These are phyloP conservation scores for Botrytis galanthina DNA, from an alignment of 2,329 filamentous ascomycete species.

Conservation along the genomic window DNA sequence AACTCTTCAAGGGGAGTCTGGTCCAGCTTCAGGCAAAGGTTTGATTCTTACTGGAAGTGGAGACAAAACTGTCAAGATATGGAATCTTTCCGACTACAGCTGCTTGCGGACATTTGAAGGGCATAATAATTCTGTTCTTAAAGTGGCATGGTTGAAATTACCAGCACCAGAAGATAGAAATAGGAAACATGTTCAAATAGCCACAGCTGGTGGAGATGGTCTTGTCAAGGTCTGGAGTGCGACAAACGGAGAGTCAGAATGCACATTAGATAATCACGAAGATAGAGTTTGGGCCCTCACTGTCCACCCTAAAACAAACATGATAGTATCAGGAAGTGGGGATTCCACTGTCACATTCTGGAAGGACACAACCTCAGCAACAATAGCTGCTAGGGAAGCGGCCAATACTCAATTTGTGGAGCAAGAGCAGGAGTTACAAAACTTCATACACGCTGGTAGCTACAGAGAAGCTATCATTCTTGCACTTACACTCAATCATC, in stretches of 20 bases:
- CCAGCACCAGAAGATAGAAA: conserved; percentile 48
- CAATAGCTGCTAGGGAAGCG: conserved; percentile 69
- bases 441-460: conserved; percentile 82
- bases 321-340: conserved; percentile 84
- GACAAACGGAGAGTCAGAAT: conserved; percentile 77
- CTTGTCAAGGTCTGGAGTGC: conserved; percentile 96
- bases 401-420: conserved; percentile 80
- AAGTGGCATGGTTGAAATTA: conserved; percentile 79
- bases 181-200: conserved; percentile 67
- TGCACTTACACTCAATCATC: conserved; percentile 91
- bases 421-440: conserved; percentile 90
- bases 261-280: conserved; percentile 93
- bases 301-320: conserved; percentile 65
- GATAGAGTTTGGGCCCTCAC: conserved; percentile 92
- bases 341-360: conserved; percentile 95
- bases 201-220: conserved; percentile 88
- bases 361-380: conserved; percentile 84
- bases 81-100: conserved; percentile 88
- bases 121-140: conserved; percentile 92
- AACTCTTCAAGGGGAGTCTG: conserved; percentile 67
- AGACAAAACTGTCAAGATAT: conserved; percentile 94
- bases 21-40: conserved; percentile 72
- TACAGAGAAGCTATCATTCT: conserved; percentile 92
- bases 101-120: conserved; percentile 94
- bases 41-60: conserved; percentile 87